These are phyloP conservation scores for Prillingera fragicola DNA, from an alignment of 1,284 basidiomycete species.

Conservation along the genomic window DNA sequence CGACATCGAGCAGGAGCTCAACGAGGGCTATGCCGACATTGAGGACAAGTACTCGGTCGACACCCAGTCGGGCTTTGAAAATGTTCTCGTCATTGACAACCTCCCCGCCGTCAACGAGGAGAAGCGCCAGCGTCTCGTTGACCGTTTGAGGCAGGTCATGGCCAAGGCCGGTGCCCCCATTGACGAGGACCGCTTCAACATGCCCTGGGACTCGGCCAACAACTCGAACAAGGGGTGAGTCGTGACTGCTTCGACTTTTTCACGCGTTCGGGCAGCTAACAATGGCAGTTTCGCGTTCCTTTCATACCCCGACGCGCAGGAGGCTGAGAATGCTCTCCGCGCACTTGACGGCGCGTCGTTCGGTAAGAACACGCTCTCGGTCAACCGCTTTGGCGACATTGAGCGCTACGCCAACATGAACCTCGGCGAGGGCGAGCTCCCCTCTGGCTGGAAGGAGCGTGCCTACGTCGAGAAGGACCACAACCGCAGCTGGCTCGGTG, in stretches of 20 bases:
- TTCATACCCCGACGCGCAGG: constrained; percentile 73
- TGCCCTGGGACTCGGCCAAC: constrained; percentile 75
- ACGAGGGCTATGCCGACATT: constrained; percentile 71
- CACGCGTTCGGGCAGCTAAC: background rate
- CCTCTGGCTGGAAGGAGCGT: constrained; percentile 60
- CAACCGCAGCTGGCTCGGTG: constrained; percentile 88
- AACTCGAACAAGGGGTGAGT: constrained; percentile 82
- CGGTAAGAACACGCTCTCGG: constrained; percentile 80
- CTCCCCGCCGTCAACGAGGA: constrained; percentile 77
- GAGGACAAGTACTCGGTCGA: constrained; percentile 77
- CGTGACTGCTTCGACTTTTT: constrained; percentile 4
- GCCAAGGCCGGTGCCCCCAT: constrained; percentile 69
- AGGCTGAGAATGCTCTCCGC: constrained; percentile 73
- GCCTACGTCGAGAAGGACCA: constrained; percentile 82
- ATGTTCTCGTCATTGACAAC: constrained; percentile 78
- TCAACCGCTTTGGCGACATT: constrained; percentile 90
- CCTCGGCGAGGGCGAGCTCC: constrained; percentile 69
- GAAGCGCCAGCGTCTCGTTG: constrained; percentile 69
- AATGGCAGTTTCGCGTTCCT: constrained; percentile 81
- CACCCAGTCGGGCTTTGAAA: constrained; percentile 76
- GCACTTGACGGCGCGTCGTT: constrained; percentile 83
- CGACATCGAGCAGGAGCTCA: constrained; percentile 61
- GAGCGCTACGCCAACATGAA: constrained; percentile 76
- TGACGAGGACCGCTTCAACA: constrained; percentile 67
- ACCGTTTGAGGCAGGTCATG: constrained; percentile 77